Percentiles rank a stretch among this genome's conserved stretches.
These are phyloP conservation scores for Tolypocladium sp. DNA, from an alignment of 2,329 filamentous ascomycete species.

Conservation along the genomic window DNA sequence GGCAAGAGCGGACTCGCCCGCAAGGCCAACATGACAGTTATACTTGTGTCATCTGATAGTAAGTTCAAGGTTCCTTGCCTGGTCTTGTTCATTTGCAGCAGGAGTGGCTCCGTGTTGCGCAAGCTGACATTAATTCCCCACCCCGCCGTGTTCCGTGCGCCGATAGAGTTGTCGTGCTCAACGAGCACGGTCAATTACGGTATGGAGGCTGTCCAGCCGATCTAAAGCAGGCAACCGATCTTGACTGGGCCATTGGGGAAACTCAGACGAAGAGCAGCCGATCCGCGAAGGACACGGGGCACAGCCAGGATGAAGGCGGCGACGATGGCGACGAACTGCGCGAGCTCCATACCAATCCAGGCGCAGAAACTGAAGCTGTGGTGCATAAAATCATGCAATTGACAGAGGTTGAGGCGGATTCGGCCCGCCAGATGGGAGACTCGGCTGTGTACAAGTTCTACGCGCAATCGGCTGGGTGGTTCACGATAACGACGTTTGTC, in stretches of 20 bases:
- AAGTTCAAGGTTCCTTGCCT: background rate
- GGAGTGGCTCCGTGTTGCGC: background rate
- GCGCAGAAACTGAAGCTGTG: background rate
- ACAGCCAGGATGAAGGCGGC: background rate
- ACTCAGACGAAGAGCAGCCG: background rate
- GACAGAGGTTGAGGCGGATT: background rate
- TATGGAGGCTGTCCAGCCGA: background rate
- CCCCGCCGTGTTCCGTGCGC: background rate
- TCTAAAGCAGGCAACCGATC: background rate
- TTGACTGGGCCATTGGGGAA: background rate
- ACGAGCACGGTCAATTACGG: background rate
- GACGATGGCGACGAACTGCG: background rate
- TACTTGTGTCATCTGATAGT: constrained; percentile 6
- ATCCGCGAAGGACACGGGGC: background rate
- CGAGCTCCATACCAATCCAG: background rate
- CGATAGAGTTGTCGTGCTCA: background rate
- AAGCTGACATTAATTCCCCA: background rate
- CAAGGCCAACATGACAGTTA: constrained; percentile 6
- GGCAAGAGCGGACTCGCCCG: constrained; percentile 8
- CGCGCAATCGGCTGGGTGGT: constrained; percentile 15
- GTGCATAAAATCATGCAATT: background rate
- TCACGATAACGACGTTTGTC: constrained; percentile 10
- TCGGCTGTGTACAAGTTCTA: constrained; percentile 14
- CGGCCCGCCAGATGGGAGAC: constrained; percentile 6
- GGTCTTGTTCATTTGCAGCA: background rate